These are phyloP conservation scores for Debaryomycetaceae sp. DNA, from an alignment of 1,139 yeast genomes.

Conservation along the genomic window DNA sequence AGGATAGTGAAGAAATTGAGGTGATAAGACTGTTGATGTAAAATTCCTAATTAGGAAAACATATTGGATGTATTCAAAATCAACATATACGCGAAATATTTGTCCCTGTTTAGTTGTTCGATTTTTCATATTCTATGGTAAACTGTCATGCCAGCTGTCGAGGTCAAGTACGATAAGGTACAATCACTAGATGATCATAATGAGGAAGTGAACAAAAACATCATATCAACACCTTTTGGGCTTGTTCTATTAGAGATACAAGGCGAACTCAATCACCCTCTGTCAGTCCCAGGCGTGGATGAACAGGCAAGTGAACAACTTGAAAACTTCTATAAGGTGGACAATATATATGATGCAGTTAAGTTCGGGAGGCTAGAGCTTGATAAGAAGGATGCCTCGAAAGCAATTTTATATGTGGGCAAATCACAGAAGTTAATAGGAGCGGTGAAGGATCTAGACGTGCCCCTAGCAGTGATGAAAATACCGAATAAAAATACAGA, in stretches of 20 bases:
- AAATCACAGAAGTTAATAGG: constrained; percentile 67
- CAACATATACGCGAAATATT: background rate
- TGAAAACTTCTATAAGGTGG: constrained; percentile 29
- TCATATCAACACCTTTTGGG: constrained; percentile 55
- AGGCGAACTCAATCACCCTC: constrained; percentile 63
- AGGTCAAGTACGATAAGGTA: constrained; percentile 28
- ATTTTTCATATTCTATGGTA: no score
- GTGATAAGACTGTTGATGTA: no score
- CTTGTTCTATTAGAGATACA: constrained; percentile 64
- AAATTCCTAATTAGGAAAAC: background rate
- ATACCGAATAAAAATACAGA: constrained; percentile 26
- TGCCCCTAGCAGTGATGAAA: constrained; percentile 60
- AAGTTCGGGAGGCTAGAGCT: constrained; percentile 57
- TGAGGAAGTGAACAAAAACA: constrained; percentile 7
- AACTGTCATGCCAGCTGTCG: constrained; percentile 20
- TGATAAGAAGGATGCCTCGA: constrained; percentile 38
- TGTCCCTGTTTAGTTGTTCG: background rate
- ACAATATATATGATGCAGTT: constrained; percentile 45
- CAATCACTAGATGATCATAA: constrained; percentile 14
- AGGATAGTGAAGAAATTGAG: background rate
- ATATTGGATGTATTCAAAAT: background rate
- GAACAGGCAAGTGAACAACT: constrained; percentile 20
- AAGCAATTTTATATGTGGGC: constrained; percentile 59
- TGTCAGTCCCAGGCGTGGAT: constrained; percentile 22
- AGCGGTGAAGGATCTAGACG: constrained; percentile 48